A percentile compares a stretch with the other conserved stretches of the same genome.
Evolutionary conservation across 345 rosid genomes (phyloP).

Genomic region (Diplotaxis tenuifolia): DNA sequence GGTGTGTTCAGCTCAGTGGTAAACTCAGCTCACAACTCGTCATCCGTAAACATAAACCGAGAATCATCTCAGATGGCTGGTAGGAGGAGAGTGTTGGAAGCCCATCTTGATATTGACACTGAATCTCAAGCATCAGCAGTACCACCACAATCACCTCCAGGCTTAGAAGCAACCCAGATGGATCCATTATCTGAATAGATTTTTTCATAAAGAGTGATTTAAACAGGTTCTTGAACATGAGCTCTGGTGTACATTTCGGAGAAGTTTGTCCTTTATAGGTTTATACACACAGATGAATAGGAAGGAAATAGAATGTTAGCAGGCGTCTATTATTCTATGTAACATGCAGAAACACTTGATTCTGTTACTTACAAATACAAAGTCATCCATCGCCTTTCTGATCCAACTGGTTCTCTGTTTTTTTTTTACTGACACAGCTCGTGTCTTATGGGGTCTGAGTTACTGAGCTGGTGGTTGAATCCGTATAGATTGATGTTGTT

Average conservation of each 20-base stretch:
- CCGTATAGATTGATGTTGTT: background rate
- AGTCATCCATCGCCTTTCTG: background rate
- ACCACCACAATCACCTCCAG: constrained; percentile 37
- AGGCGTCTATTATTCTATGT: constrained; percentile 13
- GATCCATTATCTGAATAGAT: background rate
- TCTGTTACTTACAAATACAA: constrained; percentile 18
- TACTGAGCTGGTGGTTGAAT: background rate
- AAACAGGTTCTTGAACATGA: constrained; percentile 13
- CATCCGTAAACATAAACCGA: constrained; percentile 14
- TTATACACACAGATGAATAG: constrained; percentile 30
- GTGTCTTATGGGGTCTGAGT: background rate
- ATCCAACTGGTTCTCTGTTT: background rate
- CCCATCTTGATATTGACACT: constrained; percentile 10
- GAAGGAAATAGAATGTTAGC: background rate
- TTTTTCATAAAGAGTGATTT: background rate
- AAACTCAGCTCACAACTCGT: constrained; percentile 33
- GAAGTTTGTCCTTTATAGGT: constrained; percentile 18
- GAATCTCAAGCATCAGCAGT: constrained; percentile 24
- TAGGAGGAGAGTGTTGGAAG: constrained; percentile 30
- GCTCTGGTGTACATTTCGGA: constrained; percentile 34
- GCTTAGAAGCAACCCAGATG: constrained; percentile 22
- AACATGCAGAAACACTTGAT: constrained; percentile 1
- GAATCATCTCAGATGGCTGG: constrained; percentile 29
- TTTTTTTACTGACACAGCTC: background rate
- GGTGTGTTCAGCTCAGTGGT: constrained; percentile 65